These are phyloP conservation scores for Stentor coeruleus DNA, from an alignment of 73 alveolate species.

Conservation along the genomic window DNA sequence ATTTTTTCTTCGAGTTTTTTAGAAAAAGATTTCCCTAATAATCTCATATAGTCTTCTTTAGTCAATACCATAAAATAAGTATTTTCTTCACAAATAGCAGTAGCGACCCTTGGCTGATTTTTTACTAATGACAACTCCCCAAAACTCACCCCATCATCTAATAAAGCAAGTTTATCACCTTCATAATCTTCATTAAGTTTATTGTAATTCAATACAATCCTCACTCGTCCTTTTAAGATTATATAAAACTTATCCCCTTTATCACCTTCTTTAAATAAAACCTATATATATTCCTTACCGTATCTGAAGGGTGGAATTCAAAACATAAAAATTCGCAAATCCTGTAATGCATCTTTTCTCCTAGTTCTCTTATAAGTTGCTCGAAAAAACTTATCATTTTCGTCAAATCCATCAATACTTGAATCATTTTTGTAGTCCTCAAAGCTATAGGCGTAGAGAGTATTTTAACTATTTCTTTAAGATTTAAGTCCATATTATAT, in stretches of 20 bases:
- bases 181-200: neutral
- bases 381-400: neutral
- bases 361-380: neutral
- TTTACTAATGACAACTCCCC: conserved; percentile 75
- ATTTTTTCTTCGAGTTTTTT: conserved; percentile 31
- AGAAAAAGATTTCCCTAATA: conserved; percentile 28
- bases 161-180: neutral
- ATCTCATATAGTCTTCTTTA: conserved; percentile 37
- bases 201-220: neutral
- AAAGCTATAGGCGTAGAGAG: neutral
- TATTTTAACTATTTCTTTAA: neutral
- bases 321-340: neutral
- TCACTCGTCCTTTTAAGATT: conserved; percentile 26
- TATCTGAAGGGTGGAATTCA: neutral
- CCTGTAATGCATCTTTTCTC: neutral
- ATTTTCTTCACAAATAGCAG: conserved; percentile 42
- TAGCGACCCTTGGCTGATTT: conserved; percentile 66
- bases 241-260: conserved; percentile 29
- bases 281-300: neutral
- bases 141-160: conserved; percentile 46
- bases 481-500: neutral
- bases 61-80: conserved; percentile 42
- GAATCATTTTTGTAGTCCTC: neutral
- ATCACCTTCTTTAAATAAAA: conserved; percentile 21
- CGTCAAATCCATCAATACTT: neutral